Evolutionary conservation across 2,329 filamentous ascomycete species (phyloP), one percentile per base, ranked within the genome.

Genomic region (Colletotrichum lentis): DNA sequence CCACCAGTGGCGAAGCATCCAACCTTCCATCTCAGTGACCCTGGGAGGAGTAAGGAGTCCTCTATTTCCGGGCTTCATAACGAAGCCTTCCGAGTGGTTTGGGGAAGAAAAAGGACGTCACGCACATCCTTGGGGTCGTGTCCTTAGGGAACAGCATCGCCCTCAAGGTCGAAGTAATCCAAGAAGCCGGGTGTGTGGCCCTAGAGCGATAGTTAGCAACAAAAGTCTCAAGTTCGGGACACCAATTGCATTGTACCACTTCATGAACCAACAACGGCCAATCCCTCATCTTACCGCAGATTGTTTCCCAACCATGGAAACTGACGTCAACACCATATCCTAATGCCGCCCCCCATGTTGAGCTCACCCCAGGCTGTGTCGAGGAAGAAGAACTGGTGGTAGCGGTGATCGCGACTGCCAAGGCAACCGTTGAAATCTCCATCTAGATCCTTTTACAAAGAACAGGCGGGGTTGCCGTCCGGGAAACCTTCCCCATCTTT

Each of bases 11-110:
- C 41, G 41, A 16, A 43, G 41, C 41, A 43, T 43, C 41, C 41
- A 43, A 18, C 41, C 41, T 18, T 43, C 41, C 16, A 43, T 18
- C 16, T 43, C 41, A 6, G 41, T 43, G n/a, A 43, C 41, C 41
- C n/a, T 5, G n/a, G 41, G 18, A n/a, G 27, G 27, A 31, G 7
- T 31, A 31, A 43, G 16, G 41, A 8, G 18, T 87, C 88, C 69
- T 18, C 41, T 16, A 43, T 43, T 18, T 3, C 41, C 41, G n/a
- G 41, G 41, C 41, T 18, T 43, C 41, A 43, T 43, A 18, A 43
- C 16, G 3, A 43, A 43, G 16, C n/a, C 1, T 3, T 43, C 8
- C 16, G 41, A 16, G 16, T 16, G 16, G n/a, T 14, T 43, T 6
- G 41, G 18, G 41, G 41, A 5, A 18, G 16, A 2, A 16, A 43